phyloP scores from a whole-genome alignment of 169 alveolate genomes.

The Plasmodium yoelii region DNA sequence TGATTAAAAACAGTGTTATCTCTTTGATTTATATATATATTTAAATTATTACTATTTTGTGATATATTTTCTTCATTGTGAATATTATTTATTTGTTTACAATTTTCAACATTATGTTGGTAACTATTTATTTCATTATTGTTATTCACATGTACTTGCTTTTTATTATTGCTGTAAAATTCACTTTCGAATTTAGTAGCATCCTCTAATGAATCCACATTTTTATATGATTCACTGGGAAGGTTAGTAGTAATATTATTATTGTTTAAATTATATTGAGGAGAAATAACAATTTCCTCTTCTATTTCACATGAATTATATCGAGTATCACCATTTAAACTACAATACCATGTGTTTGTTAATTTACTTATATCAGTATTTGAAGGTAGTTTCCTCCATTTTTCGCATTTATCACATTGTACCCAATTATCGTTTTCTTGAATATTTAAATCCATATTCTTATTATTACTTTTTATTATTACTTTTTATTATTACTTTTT shows the following conservation, averaged over 20 bases:
- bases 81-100: no score
- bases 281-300: conserved; percentile 31
- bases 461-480: not conserved
- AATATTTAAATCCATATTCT: conserved; percentile 22
- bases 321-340: conserved; percentile 25
- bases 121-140: no score
- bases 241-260: not conserved
- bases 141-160: not conserved
- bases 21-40: no score
- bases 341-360: conserved; percentile 70
- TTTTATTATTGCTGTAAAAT: not conserved
- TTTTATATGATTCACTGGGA: conserved; percentile 3
- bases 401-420: conserved; percentile 73
- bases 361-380: conserved; percentile 41
- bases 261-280: conserved; percentile 17
- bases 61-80: no score
- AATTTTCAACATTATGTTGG: no score
- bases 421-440: conserved; percentile 75
- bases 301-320: conserved; percentile 72
- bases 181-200: not conserved
- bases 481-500: not conserved
- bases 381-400: conserved; percentile 70
- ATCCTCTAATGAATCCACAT: not conserved
- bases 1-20: no score
- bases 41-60: no score